Base-by-base conservation (phyloP, 1,139 yeast genomes). In the Geotrichum europaeum region DNA sequence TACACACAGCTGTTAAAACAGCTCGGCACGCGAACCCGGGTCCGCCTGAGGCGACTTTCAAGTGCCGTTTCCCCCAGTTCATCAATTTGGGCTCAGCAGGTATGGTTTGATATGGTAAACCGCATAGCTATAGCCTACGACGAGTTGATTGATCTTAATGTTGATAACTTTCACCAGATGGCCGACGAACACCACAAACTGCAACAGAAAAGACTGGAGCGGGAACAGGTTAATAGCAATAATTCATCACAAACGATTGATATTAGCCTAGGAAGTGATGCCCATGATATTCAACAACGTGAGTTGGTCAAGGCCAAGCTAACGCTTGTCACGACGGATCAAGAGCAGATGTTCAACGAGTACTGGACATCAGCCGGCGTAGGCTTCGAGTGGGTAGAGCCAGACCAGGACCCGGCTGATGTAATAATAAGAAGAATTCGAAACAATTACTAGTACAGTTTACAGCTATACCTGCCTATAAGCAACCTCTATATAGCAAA, bases 321-420 rank as follows among this genome's bases (percentile, higher is more conserved):
- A 52, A 47, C 55, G 12, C 43, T 57, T 7, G 36, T 52, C 18
- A 56, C 53, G 43, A 55, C 60, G 10, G 58, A 49, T 6, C 59
- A 60, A 20, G 64, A 62, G 53, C 28, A 32, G n/a, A 53, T 55
- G 58, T 60, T 60, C n/a, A 55, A 86, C 67, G 91, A 89, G 58
- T 87, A 87, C 72, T 87, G 95, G 94, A 81, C 86, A 70, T 76
- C 81, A 60, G 86, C 86, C 12, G 91, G 91, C 18, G 87, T 84
- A 64, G 88, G 87, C 2, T 87, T 86, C 68, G 85, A 83, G 64
- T 87, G 95, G 95, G 85, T 80, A 4, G 94, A 87, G 69, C 91
- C 91, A 1, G 94, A 87, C 69, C 85, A 84, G 67, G 92, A 86
- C 69, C 92, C 92, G 0, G 87, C 87, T 0, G 86, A 60, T 49